A percentile compares a stretch with the other conserved stretches of the same genome.
Evolutionary conservation across 805 yeast genomes (phyloP).

Genomic region (fission yeast (Schizosaccharomyces pombe)): DNA sequence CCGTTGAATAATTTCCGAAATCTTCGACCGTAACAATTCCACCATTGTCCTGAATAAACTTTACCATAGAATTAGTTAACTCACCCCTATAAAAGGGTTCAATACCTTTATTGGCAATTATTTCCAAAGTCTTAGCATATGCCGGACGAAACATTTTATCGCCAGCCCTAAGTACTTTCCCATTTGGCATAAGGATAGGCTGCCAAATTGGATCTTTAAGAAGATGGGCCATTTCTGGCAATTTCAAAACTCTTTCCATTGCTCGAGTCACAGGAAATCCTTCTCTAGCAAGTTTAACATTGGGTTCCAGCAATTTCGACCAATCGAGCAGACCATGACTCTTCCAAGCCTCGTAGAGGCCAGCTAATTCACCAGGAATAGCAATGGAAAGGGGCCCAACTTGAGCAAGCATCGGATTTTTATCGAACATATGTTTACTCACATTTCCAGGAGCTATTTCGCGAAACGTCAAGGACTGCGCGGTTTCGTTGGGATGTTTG

Average conservation of each 20-base stretch:
- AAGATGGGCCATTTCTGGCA: neutral
- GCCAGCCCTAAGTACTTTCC: constrained; percentile 25
- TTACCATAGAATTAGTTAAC: constrained; percentile 38
- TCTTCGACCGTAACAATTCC: constrained; percentile 51
- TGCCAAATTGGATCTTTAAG: constrained; percentile 14
- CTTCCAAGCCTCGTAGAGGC: constrained; percentile 36
- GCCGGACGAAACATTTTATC: constrained; percentile 38
- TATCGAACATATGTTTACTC: constrained; percentile 39
- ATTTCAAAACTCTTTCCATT: constrained; percentile 22
- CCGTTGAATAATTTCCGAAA: constrained; percentile 35
- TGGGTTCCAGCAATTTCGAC: constrained; percentile 54
- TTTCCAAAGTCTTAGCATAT: constrained; percentile 41
- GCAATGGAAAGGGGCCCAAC: constrained; percentile 72
- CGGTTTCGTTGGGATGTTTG: constrained; percentile 20
- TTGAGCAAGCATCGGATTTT: constrained; percentile 25
- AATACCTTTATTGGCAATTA: constrained; percentile 53
- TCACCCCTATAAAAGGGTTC: constrained; percentile 64
- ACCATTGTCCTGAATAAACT: constrained; percentile 28
- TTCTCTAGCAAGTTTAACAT: constrained; percentile 32
- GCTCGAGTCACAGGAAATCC: constrained; percentile 39
- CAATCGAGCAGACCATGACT: constrained; percentile 45
- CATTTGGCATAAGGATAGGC: constrained; percentile 12
- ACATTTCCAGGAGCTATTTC: constrained; percentile 61
- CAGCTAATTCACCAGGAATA: constrained; percentile 78
- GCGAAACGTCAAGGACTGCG: constrained; percentile 56